Conservation (phyloP, 352 stramenopile genomes). For the Elongisporangium undulatum region DNA sequence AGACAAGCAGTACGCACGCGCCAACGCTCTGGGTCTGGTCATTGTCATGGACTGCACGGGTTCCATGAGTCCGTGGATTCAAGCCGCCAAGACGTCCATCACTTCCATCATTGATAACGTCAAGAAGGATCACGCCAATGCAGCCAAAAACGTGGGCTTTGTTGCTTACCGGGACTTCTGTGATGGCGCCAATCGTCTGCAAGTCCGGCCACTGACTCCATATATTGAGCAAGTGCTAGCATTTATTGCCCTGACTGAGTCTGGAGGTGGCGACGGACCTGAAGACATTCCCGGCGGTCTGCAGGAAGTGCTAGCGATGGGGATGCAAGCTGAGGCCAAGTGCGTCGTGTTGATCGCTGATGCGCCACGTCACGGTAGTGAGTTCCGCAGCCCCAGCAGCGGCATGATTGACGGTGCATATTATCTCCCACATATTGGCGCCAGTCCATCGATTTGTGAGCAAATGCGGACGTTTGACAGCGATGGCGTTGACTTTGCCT, state of each 20-base stretch:
- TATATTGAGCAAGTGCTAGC: constrained; percentile 9
- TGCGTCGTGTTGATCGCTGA: constrained; percentile 30
- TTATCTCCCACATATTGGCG: constrained; percentile 5
- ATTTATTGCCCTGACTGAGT: constrained; percentile 17
- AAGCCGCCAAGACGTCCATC: constrained; percentile 18
- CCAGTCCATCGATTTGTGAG: constrained; percentile 22
- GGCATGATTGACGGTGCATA: constrained; percentile 2
- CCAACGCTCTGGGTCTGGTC: constrained; percentile 30
- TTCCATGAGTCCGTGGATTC: constrained; percentile 32
- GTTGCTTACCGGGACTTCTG: constrained; percentile 41
- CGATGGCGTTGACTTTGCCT: constrained; percentile 32
- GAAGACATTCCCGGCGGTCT: constrained; percentile 36
- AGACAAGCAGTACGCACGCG: constrained; percentile 10
- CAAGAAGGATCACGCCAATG: constrained; percentile 12
- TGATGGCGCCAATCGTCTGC: constrained; percentile 15
- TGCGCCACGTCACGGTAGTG: constrained; percentile 24
- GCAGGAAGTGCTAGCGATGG: constrained; percentile 20
- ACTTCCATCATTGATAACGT: constrained; percentile 26
- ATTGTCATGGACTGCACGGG: constrained; percentile 43
- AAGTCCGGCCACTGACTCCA: constrained; percentile 14
- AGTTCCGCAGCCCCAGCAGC: constrained; percentile 14
- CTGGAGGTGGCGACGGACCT: constrained; percentile 23
- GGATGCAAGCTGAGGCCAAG: constrained; percentile 20
- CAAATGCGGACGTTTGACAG: constrained; percentile 25
- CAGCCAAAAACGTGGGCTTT: constrained; percentile 27